Base-by-base conservation (phyloP, 1,284 basidiomycete species). In the Schizopora paradoxa region DNA sequence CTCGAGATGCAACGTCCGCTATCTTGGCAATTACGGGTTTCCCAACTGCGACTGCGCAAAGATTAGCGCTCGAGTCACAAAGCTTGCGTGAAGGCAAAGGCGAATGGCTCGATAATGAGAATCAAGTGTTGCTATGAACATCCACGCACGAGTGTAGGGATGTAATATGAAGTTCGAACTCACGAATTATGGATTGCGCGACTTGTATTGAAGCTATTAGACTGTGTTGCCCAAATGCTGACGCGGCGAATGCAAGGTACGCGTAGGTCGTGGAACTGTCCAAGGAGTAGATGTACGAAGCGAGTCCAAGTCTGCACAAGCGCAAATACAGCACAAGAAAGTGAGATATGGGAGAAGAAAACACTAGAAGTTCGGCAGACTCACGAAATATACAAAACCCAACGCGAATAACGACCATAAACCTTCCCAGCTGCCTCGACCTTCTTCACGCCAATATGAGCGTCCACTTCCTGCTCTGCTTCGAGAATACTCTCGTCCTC, bases 21-120 rank as follows among this genome's bases (percentile, higher is more conserved):
- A 90, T 63, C 63, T 89, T 90, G 2, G 87, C 88, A 55, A 88
- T 81, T 36, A 88, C 73, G 1, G 88, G 88, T 65, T 91, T 91
- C 28, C 85, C 77, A 36, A 81, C 72, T 18, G 79, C 79, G 49
- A 80, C 66, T 69, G 35, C 6, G 11, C 2, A 14, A n/a, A 18
- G 13, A 41, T n/a, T 34, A 42, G 14, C 26, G n/a, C 7, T 13
- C 18, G 8, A 45, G 33, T 13, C 18, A 18, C 13, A 26, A n/a
- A 42, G 7, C 16, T n/a, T 21, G 3, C 14, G 22, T 19, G 2
- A 11, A 32, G 29, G n/a, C n/a, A n/a, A n/a, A n/a, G n/a, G n/a
- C n/a, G n/a, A n/a, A n/a, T n/a, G n/a, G n/a, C n/a, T n/a, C n/a
- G n/a, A n/a, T n/a, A n/a, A n/a, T n/a, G n/a, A 31, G 14, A 31